Evolutionary conservation across 305 asterid genomes (phyloP), one percentile per base, ranked within the genome.

Genomic region (Nicotiana rustica): DNA sequence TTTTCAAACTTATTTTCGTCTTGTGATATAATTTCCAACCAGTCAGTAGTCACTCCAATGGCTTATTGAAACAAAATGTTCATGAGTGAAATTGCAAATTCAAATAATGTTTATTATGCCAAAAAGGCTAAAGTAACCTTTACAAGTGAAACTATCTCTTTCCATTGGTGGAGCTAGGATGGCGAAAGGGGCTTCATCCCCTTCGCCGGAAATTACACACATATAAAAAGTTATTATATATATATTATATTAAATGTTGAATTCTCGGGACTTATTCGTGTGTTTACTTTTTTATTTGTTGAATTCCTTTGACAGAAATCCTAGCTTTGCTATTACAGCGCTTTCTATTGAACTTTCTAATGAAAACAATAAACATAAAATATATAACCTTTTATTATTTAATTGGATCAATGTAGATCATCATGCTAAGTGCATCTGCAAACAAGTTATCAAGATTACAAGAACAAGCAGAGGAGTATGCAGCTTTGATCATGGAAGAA

Each of bases 401-500:
- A 7, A 35, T 10, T 67, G 25, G 18, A 71, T 82, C 31, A n/a
- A 59, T 82, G 84, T 83, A 91, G 94, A 89, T 91, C 47, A 91
- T 91, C 36, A 90, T 88, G 86, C 86, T 88, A 31, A 91, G 94
- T 87, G 94, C 94, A 41, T 88, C 92, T 4, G 94, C 94, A 65
- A 91, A 91, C 79, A 91, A 91, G 85, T 82, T 91, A 79, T 89
- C 91, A 77, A 91, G 90, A 85, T 79, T 91, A 78, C 85, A 91
- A 73, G 91, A 89, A 73, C 91, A 89, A 57, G 92, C 92, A 17
- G 91, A 88, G 83, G 94, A 91, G 78, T 91, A 91, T 78, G 92
- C 94, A 33, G 91, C 92, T 84, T 66, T 91, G 49, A 91, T 91
- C 81, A 89, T 91, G 94, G 94, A 91, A 85, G 94, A 91, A 86